Evolutionary conservation across 164 flowering plant genomes (phyloP), one percentile per base, ranked within the genome.

Genomic region (Piper betle): DNA sequence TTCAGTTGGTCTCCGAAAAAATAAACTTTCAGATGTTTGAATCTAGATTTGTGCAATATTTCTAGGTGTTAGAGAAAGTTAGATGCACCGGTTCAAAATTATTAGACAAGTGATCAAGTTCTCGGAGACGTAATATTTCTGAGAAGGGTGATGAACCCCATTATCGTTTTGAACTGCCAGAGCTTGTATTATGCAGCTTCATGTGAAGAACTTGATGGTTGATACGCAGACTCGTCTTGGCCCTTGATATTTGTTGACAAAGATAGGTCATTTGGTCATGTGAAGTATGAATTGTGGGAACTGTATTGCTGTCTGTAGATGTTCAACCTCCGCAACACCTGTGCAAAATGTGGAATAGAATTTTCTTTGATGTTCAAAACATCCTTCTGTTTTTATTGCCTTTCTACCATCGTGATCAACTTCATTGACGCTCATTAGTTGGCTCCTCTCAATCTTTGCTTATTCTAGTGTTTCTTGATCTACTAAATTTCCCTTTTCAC

Each of bases 331-430:
- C 3, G 17, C 52, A 25, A 65, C 46, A 53, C 55, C 52, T 59
- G 67, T n/a, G 64, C 66, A 16, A 25, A 62, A 56, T 59, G 57
- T 69, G 70, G 75, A 72, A 75, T 75, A 71, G 78, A 72, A 72
- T 71, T 73, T 75, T 75, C 74, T 61, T 66, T 57, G 39, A 37
- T 62, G 40, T 65, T 53, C 62, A 19, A 10, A 48, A 52, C 12
- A 15, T 60, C 48, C 55, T 39, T 46, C n/a, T 1, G 33, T 25
- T 25, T 25, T 25, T 25, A 25, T 25, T 25, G 33, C 2, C 2
- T 25, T 0, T 25, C 33, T 25, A 25, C 33, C 33, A 25, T 25
- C 33, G 33, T 25, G 33, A 0, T 25, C 33, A 25, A 2, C 33
- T 25, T 25, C 33, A 25, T 25, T 25, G 33, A 25, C 2, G 33